Conservation (phyloP, 192 early-diverging fungal species). For the Linnemannia schmuckeri region DNA sequence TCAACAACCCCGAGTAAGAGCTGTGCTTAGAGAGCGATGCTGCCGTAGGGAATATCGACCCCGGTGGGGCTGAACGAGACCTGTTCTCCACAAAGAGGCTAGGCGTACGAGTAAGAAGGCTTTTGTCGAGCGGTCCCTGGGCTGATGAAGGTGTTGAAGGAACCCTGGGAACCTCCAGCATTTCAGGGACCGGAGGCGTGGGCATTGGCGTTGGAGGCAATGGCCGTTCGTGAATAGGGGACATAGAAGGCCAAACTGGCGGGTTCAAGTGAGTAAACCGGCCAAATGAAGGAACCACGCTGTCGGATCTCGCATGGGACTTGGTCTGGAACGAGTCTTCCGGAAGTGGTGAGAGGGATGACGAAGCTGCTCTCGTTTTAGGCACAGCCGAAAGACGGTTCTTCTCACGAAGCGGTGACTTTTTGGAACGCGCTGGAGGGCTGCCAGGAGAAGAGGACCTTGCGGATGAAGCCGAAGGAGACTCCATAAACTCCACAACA, state of each 20-base stretch:
- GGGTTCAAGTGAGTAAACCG: background rate
- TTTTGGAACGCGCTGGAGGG: slow-evolving; percentile 13
- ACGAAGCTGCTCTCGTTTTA: background rate
- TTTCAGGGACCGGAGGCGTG: background rate
- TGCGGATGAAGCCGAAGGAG: background rate
- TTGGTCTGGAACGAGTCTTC: background rate
- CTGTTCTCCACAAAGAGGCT: slow-evolving; percentile 40
- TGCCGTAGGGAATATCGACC: background rate
- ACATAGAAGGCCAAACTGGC: slow-evolving; percentile 50
- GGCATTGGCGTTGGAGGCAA: background rate
- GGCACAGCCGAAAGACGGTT: slow-evolving; percentile 24
- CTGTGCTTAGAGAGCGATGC: background rate
- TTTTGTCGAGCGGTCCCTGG: background rate
- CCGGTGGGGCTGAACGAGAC: slow-evolving; percentile 27
- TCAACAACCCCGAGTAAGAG: background rate
- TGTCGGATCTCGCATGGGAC: background rate
- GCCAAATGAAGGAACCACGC: background rate
- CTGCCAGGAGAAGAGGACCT: background rate
- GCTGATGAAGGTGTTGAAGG: background rate
- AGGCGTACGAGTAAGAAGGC: slow-evolving; percentile 4
- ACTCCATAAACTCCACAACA: slow-evolving; percentile 14
- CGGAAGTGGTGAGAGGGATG: background rate
- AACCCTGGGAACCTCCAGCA: background rate
- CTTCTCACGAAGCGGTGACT: slow-evolving; percentile 1
- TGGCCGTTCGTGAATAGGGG: slow-evolving; percentile 8